Conservation (phyloP, 768 basidiomycete species). For the Macrocybe gigantea region DNA sequence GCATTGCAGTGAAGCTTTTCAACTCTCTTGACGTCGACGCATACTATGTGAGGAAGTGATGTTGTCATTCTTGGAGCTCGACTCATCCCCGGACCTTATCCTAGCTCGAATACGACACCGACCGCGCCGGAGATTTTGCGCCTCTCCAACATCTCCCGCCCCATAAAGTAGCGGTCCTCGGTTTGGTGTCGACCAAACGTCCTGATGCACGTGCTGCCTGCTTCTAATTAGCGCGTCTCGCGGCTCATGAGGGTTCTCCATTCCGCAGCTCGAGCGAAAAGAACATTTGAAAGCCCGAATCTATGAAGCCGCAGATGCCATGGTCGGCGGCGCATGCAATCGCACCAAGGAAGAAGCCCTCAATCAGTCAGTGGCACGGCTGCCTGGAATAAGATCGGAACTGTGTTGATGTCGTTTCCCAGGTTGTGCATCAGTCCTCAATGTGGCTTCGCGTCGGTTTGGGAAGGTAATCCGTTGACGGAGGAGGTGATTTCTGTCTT, state of each 20-base stretch:
- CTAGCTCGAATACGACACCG: slow-evolving; percentile 56
- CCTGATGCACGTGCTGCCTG: slow-evolving; percentile 24
- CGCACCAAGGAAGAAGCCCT: slow-evolving; percentile 42
- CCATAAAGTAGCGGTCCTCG: slow-evolving; percentile 38
- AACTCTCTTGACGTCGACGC: slow-evolving; percentile 49
- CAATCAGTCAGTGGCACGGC: slow-evolving; percentile 34
- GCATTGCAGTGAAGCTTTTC: slow-evolving; percentile 49
- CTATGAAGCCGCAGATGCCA: slow-evolving; percentile 42
- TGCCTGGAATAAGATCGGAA: slow-evolving; percentile 1
- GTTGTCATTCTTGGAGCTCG: not conserved
- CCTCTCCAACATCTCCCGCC: slow-evolving; percentile 43
- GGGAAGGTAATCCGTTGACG: slow-evolving; percentile 47
- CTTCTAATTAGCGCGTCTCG: not conserved
- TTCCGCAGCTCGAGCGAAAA: slow-evolving; percentile 37
- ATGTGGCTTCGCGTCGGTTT: slow-evolving; percentile 52
- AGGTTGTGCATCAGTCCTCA: slow-evolving; percentile 50
- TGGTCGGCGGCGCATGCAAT: slow-evolving; percentile 34
- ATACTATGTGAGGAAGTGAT: slow-evolving; percentile 30
- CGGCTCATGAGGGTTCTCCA: not conserved
- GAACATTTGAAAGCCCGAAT: slow-evolving; percentile 42
- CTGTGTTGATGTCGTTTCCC: not conserved
- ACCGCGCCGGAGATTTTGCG: slow-evolving; percentile 50
- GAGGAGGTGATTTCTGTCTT: slow-evolving; percentile 27
- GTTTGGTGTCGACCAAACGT: slow-evolving; percentile 39
- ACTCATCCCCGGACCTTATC: slow-evolving; percentile 4